phyloP scores from a whole-genome alignment of 192 early-diverging fungal genomes.

The Jimgerdemannia flammicorona region DNA sequence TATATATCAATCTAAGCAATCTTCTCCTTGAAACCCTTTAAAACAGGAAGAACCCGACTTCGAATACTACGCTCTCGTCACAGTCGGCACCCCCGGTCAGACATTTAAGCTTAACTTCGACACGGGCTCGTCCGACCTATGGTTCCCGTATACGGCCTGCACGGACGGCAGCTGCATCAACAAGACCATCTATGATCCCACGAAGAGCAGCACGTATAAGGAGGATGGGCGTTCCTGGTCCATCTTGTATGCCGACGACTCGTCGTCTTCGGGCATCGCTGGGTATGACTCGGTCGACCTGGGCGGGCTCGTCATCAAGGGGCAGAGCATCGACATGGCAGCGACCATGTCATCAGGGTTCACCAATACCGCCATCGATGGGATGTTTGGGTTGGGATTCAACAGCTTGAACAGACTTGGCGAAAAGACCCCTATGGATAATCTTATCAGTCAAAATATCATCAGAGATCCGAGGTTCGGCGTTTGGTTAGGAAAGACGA shows the following conservation, averaged over 20 bases:
- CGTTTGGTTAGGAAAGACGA: conserved; percentile 57
- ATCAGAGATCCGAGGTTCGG: conserved; percentile 65
- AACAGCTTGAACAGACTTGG: conserved; percentile 18
- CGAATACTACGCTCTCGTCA: conserved; percentile 53
- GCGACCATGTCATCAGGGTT: conserved; percentile 16
- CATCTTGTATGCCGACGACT: conserved; percentile 12
- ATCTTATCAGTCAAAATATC: conserved; percentile 48
- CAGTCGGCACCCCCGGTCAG: conserved; percentile 54
- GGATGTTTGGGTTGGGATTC: conserved; percentile 29
- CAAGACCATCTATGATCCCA: conserved; percentile 15
- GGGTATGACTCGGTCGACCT: conserved; percentile 23
- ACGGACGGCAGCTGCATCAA: background rate
- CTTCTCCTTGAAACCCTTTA: background rate
- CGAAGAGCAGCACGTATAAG: conserved; percentile 12
- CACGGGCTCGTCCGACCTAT: conserved; percentile 56
- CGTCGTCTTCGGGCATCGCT: conserved; percentile 16
- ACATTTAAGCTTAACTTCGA: conserved; percentile 56
- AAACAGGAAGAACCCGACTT: conserved; percentile 17
- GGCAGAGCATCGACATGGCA: conserved; percentile 27
- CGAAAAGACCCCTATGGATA: conserved; percentile 47
- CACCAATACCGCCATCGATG: conserved; percentile 11
- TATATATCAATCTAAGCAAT: background rate
- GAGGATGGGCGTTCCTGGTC: conserved; percentile 11
- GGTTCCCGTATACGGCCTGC: conserved; percentile 32
- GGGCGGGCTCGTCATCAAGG: conserved; percentile 25